Conservation (phyloP, 768 basidiomycete genomes). For the Mycena haematopus region DNA sequence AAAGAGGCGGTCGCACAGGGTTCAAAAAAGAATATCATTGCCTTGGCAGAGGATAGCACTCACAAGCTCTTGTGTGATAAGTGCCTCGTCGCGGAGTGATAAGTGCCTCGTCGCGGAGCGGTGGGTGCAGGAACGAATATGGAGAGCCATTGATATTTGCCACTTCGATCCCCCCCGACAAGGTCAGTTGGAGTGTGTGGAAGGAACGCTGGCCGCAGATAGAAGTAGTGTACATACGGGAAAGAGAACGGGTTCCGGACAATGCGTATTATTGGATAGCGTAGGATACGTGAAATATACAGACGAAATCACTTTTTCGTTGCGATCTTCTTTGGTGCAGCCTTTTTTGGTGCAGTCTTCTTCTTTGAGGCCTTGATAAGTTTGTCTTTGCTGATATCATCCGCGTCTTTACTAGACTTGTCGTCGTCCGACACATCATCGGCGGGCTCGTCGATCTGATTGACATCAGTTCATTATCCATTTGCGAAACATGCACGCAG, state of each 20-base stretch:
- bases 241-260: not conserved
- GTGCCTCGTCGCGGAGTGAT: too few species aligned
- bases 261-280: not conserved
- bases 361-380: constrained; percentile 65
- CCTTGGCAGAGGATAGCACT: too few species aligned
- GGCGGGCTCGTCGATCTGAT: constrained; percentile 52
- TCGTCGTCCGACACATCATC: constrained; percentile 60
- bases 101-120: too few species aligned
- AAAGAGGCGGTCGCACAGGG: too few species aligned
- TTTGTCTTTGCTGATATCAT: constrained; percentile 62
- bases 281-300: constrained; percentile 1
- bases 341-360: constrained; percentile 34
- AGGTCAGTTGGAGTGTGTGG: too few species aligned
- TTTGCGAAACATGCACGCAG: not conserved
- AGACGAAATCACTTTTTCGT: constrained; percentile 5
- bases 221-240: too few species aligned
- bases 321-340: constrained; percentile 38
- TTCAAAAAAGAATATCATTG: too few species aligned
- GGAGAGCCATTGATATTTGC: too few species aligned
- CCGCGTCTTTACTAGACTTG: constrained; percentile 46
- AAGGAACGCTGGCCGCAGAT: too few species aligned
- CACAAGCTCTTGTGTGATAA: too few species aligned
- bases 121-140: too few species aligned
- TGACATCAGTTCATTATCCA: not conserved
- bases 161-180: too few species aligned